These are phyloP conservation scores for Magnaporthales sp. DNA, from an alignment of 2,329 filamentous ascomycete species.

Conservation along the genomic window DNA sequence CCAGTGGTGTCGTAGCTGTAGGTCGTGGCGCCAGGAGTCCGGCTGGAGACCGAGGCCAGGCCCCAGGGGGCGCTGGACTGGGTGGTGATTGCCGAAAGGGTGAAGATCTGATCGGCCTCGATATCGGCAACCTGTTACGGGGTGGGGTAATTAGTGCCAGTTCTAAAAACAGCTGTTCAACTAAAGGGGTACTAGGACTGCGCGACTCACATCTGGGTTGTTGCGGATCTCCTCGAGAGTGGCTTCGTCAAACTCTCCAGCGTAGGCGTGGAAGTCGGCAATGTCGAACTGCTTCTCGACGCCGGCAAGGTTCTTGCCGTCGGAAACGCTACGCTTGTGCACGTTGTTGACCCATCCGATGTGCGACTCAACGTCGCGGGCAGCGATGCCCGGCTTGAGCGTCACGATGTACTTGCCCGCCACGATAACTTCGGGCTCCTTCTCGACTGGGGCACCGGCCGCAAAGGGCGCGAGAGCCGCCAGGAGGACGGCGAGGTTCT, in stretches of 20 bases:
- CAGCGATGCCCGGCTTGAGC: slow-evolving; percentile 16
- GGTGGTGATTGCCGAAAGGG: slow-evolving; percentile 16
- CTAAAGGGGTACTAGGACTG: too few relatives aligned
- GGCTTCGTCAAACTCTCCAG: slow-evolving; percentile 14
- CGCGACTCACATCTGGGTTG: slow-evolving; percentile 14
- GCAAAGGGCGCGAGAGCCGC: slow-evolving; percentile 4
- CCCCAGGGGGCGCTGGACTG: slow-evolving; percentile 20
- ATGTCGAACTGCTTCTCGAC: slow-evolving; percentile 27
- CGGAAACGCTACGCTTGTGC: slow-evolving; percentile 24
- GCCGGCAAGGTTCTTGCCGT: slow-evolving; percentile 21
- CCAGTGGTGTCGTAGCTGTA: slow-evolving; percentile 20
- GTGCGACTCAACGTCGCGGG: slow-evolving; percentile 23
- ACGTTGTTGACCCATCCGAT: slow-evolving; percentile 24
- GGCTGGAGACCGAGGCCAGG: slow-evolving; percentile 17
- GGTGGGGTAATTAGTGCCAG: too few relatives aligned
- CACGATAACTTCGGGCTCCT: background rate
- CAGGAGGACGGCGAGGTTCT: slow-evolving; percentile 5
- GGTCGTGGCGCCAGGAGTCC: slow-evolving; percentile 12
- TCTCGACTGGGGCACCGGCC: slow-evolving; percentile 1
- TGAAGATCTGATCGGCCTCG: slow-evolving; percentile 19
- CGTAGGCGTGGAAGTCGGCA: slow-evolving; percentile 20
- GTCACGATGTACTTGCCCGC: slow-evolving; percentile 7
- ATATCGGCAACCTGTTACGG: slow-evolving; percentile 18
- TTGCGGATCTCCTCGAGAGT: slow-evolving; percentile 15
- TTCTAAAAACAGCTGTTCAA: too few relatives aligned